phyloP scores from a whole-genome alignment of 1,139 yeast species.

The Pichia sp. region DNA sequence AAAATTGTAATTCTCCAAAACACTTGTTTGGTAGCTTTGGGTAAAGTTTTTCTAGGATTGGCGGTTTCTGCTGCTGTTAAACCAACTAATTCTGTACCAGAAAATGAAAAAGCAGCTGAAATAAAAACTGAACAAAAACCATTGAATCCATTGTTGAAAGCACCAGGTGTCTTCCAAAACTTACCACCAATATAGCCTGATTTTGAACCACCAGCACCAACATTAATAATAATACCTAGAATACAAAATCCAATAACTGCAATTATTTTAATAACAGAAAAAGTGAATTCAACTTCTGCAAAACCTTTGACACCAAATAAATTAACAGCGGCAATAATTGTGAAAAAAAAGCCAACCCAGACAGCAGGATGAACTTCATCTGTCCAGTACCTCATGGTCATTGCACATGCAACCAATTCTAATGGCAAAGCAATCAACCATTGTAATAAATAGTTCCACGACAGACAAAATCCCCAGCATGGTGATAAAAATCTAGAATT shows the following conservation, averaged over 20 bases:
- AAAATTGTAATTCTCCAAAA: conserved; percentile 65
- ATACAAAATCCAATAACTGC: conserved; percentile 40
- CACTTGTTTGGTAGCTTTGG: conserved; percentile 67
- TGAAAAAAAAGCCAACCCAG: conserved; percentile 57
- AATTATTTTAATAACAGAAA: conserved; percentile 20
- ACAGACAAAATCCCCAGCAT: conserved; percentile 66
- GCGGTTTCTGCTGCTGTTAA: conserved; percentile 43
- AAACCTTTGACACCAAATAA: conserved; percentile 22
- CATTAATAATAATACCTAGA: conserved; percentile 40
- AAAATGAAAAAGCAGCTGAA: conserved; percentile 51
- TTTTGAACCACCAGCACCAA: conserved; percentile 55
- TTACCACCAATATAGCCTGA: conserved; percentile 51
- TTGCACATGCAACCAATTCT: conserved; percentile 62
- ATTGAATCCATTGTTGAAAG: conserved; percentile 44
- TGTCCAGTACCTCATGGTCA: conserved; percentile 60
- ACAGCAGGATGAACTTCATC: conserved; percentile 51
- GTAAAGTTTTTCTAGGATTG: conserved; percentile 45
- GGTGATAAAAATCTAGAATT: conserved; percentile 57
- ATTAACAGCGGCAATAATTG: conserved; percentile 37
- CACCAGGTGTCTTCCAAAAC: conserved; percentile 56
- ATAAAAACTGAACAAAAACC: conserved; percentile 43
- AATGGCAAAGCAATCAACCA: conserved; percentile 64
- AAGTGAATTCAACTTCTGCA: conserved; percentile 24
- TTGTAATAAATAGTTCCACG: conserved; percentile 58
- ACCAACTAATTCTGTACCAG: conserved; percentile 44